These are phyloP conservation scores for Ophiosphaerella korrae DNA, from an alignment of 2,329 filamentous ascomycete species.

Conservation along the genomic window DNA sequence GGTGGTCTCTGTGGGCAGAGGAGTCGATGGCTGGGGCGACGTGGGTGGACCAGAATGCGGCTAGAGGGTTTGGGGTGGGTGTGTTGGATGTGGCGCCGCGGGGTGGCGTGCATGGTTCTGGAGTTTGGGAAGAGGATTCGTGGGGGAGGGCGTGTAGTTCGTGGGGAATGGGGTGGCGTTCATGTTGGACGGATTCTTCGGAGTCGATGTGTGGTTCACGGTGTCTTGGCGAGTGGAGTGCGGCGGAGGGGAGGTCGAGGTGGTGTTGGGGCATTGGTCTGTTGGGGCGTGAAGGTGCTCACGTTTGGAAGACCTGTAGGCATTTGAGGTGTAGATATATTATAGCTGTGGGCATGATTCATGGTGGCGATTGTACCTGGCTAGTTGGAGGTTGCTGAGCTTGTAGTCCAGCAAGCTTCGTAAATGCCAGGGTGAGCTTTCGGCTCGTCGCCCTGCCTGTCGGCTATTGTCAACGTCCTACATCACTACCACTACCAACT, in stretches of 20 bases:
- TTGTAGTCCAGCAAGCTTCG: conserved; percentile 1
- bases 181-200: conserved; percentile 22
- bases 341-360: not conserved
- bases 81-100: no score
- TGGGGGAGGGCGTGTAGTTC: conserved; percentile 16
- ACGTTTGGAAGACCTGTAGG: not conserved
- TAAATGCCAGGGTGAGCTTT: not conserved
- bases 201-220: conserved; percentile 22
- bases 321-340: not conserved
- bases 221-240: conserved; percentile 14
- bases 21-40: conserved; percentile 58
- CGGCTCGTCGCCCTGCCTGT: conserved; percentile 9
- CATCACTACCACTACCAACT: no score
- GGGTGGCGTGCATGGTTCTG: not conserved
- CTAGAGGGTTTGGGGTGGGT: conserved; percentile 27
- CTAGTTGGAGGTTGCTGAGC: not conserved
- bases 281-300: not conserved
- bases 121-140: not conserved
- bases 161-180: conserved; percentile 20
- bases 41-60: conserved; percentile 56
- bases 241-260: conserved; percentile 15
- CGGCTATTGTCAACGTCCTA: not conserved
- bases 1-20: conserved; percentile 59
- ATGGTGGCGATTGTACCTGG: conserved; percentile 1
- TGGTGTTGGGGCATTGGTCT: conserved; percentile 13